Percentiles rank a stretch among this genome's conserved stretches.
Conservation (phyloP, 2,329 filamentous ascomycete species). For the Diaporthe citriasiana region DNA sequence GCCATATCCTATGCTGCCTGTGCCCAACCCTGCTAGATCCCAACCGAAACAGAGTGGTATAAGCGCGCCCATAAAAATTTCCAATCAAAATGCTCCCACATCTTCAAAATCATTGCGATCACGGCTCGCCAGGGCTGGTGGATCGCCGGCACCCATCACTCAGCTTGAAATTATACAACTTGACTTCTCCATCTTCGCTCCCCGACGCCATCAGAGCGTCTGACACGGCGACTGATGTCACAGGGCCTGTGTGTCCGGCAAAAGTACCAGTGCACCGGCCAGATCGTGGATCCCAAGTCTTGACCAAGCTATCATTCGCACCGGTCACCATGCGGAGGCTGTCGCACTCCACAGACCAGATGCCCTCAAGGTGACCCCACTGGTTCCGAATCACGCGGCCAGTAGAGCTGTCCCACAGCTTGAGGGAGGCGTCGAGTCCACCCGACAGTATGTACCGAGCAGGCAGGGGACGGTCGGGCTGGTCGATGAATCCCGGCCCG, state of each 20-base stretch:
- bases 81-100: background rate
- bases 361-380: constrained; percentile 96
- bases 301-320: constrained; percentile 94
- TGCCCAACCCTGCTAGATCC: background rate
- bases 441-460: constrained; percentile 94
- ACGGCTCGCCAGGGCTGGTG: constrained; percentile 36
- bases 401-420: constrained; percentile 89
- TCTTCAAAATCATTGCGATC: constrained; percentile 1
- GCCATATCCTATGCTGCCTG: constrained; percentile 17
- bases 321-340: constrained; percentile 89
- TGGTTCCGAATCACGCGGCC: constrained; percentile 90
- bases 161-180: constrained; percentile 81
- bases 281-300: constrained; percentile 92
- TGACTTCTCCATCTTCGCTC: constrained; percentile 92
- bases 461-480: constrained; percentile 77
- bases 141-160: constrained; percentile 43
- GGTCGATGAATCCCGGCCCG: constrained; percentile 72
- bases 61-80: constrained; percentile 3
- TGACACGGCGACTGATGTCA: constrained; percentile 92
- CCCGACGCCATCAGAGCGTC: constrained; percentile 92
- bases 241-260: constrained; percentile 89
- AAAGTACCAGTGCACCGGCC: constrained; percentile 95
- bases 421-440: constrained; percentile 90
- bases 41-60: constrained; percentile 37
- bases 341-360: constrained; percentile 94